phyloP scores from a whole-genome alignment of 768 basidiomycete genomes.

The Leucocoprinus birnbaumii region DNA sequence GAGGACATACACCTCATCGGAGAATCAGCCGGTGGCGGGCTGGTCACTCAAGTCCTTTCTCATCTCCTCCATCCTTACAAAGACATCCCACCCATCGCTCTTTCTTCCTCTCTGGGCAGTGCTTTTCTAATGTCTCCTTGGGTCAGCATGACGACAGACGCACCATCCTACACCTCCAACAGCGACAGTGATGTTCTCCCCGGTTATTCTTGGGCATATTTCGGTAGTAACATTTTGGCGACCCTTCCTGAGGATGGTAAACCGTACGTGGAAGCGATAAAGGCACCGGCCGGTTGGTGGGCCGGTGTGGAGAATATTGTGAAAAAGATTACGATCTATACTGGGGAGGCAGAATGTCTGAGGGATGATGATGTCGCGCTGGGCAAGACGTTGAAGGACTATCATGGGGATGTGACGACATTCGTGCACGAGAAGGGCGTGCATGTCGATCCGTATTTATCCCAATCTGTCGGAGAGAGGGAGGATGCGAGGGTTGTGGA shows the following conservation, averaged over 20 bases:
- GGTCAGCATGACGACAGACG: slow-evolving; percentile 24
- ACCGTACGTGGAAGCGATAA: slow-evolving; percentile 27
- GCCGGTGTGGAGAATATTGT: slow-evolving; percentile 22
- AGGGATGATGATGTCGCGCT: slow-evolving; percentile 25
- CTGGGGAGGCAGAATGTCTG: slow-evolving; percentile 29
- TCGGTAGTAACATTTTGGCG: slow-evolving; percentile 19
- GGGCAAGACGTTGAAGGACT: slow-evolving; percentile 18
- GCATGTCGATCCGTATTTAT: slow-evolving; percentile 30
- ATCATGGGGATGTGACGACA: slow-evolving; percentile 18
- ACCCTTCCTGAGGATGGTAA: slow-evolving; percentile 23
- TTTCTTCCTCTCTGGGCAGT: slow-evolving; percentile 24
- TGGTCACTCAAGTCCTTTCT: slow-evolving; percentile 32
- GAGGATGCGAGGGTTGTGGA: slow-evolving; percentile 19
- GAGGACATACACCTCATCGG: slow-evolving; percentile 30
- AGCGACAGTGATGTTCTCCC: slow-evolving; percentile 1
- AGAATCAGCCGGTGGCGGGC: slow-evolving; percentile 38
- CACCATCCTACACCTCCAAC: slow-evolving; percentile 11
- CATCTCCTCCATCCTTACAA: slow-evolving; percentile 33
- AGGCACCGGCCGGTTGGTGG: slow-evolving; percentile 29
- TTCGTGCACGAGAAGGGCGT: slow-evolving; percentile 28
- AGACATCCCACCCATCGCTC: slow-evolving; percentile 20
- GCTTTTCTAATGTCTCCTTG: slow-evolving; percentile 39
- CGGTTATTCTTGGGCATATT: slow-evolving; percentile 1
- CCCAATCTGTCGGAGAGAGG: slow-evolving; percentile 20
- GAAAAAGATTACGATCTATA: slow-evolving; percentile 29